Conservation (phyloP, 2,329 filamentous ascomycete species). For the Botrytis squamosa region DNA sequence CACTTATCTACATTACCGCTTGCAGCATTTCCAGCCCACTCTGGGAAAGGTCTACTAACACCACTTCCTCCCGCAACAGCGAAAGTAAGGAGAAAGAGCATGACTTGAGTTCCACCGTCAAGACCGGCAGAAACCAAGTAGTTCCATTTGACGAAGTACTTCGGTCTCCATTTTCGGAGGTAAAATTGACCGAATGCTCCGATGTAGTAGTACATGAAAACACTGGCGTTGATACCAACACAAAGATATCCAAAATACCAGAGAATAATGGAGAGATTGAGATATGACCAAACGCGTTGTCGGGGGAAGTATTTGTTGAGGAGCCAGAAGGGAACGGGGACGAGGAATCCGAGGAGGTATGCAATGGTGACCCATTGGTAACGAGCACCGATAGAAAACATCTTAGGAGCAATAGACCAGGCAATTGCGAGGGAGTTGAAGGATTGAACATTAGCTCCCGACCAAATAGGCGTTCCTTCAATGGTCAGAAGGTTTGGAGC, state of each 20-base stretch:
- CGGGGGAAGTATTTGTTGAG: constrained; percentile 54
- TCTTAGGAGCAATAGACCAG: constrained; percentile 70
- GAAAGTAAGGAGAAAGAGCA: constrained; percentile 69
- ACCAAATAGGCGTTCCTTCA: constrained; percentile 57
- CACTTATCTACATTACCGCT: constrained; percentile 29
- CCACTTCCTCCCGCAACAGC: constrained; percentile 43
- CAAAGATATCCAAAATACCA: constrained; percentile 62
- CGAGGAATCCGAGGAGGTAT: constrained; percentile 65
- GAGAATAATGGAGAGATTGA: constrained; percentile 67
- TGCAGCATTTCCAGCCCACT: constrained; percentile 28
- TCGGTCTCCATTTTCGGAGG: constrained; percentile 51
- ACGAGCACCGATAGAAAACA: constrained; percentile 62
- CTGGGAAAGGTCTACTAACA: constrained; percentile 33
- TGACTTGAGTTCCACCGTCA: constrained; percentile 66
- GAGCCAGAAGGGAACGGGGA: constrained; percentile 60
- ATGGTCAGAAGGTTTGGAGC: constrained; percentile 61
- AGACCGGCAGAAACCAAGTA: constrained; percentile 71
- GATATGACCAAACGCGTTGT: constrained; percentile 60
- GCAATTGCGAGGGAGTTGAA: constrained; percentile 68
- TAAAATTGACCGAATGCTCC: constrained; percentile 68
- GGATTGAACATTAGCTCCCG: constrained; percentile 57
- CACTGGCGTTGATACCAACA: constrained; percentile 68
- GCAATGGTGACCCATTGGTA: constrained; percentile 68
- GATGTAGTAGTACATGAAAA: constrained; percentile 66
- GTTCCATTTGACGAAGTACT: constrained; percentile 78